Percentiles rank a stretch among this genome's conserved stretches.
These are phyloP conservation scores for Rhodotorula taiwanensis DNA, from an alignment of 768 basidiomycete genomes.

Conservation along the genomic window DNA sequence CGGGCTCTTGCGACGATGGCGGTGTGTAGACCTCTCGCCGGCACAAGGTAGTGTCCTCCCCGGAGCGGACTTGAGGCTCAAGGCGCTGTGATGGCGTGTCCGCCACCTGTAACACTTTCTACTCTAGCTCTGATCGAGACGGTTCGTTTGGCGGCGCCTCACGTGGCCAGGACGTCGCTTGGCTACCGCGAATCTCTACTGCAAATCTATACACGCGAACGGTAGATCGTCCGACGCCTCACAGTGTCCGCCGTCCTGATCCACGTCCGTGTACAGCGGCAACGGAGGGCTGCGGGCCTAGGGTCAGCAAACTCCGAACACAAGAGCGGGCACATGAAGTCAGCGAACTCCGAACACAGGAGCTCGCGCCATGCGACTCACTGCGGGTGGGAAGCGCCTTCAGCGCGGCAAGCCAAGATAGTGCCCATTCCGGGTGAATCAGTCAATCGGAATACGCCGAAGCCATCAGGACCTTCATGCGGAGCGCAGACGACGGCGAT, in stretches of 20 bases:
- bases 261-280: conserved; percentile 46
- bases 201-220: conserved; percentile 81
- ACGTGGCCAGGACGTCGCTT: no score
- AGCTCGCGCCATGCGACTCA: no score
- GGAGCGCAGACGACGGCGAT: conserved; percentile 91
- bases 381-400: conserved; percentile 84
- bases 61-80: no score
- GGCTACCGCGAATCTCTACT: no score
- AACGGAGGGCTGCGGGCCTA: not conserved
- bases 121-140: no score
- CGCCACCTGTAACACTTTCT: no score
- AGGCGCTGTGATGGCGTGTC: no score
- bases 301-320: not conserved
- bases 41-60: no score
- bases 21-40: conserved; percentile 44
- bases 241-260: conserved; percentile 78
- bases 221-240: conserved; percentile 58
- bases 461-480: conserved; percentile 62
- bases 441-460: conserved; percentile 55
- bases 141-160: no score
- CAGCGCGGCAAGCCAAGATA: conserved; percentile 60
- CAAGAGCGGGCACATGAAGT: not conserved
- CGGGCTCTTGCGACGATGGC: conserved; percentile 69
- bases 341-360: not conserved
- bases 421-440: conserved; percentile 74